Conservation (phyloP, 345 rosid species). For the Citrus cavaleriei region DNA sequence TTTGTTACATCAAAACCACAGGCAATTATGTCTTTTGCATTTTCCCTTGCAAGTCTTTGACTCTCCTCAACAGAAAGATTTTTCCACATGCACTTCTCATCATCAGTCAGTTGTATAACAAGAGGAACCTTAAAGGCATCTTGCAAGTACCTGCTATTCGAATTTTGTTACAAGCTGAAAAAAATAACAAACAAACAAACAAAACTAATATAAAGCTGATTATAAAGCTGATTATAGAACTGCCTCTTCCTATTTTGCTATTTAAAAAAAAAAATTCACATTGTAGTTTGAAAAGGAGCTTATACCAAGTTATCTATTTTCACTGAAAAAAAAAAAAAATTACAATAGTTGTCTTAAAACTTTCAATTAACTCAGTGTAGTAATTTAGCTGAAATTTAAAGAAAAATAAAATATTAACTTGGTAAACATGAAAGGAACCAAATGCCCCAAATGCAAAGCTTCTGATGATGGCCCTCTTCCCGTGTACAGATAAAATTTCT, state of each 20-base stretch:
- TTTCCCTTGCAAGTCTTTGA: conserved; percentile 85
- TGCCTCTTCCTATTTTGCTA: not conserved
- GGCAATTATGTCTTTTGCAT: conserved; percentile 93
- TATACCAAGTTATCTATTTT: not conserved
- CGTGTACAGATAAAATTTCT: conserved; percentile 84
- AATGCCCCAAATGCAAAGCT: conserved; percentile 88
- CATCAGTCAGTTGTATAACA: conserved; percentile 90
- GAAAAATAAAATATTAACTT: conserved; percentile 40
- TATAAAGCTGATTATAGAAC: not conserved
- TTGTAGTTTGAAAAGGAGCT: not conserved
- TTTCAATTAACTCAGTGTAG: not conserved
- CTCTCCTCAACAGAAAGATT: conserved; percentile 78
- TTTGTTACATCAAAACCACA: conserved; percentile 83
- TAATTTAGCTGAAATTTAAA: not conserved
- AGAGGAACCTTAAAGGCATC: conserved; percentile 93
- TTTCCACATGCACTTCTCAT: conserved; percentile 95
- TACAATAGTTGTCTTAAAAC: not conserved
- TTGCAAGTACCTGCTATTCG: conserved; percentile 53
- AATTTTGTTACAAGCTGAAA: too few relatives aligned
- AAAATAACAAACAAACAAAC: too few relatives aligned
- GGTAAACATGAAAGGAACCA: conserved; percentile 95
- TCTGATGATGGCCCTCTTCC: conserved; percentile 98
- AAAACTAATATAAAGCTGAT: not conserved
- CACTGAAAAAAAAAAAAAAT: not conserved
- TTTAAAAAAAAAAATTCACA: not conserved